Base-by-base conservation (phyloP, 1,284 basidiomycete genomes). In the Melampsora larici-populina region DNA sequence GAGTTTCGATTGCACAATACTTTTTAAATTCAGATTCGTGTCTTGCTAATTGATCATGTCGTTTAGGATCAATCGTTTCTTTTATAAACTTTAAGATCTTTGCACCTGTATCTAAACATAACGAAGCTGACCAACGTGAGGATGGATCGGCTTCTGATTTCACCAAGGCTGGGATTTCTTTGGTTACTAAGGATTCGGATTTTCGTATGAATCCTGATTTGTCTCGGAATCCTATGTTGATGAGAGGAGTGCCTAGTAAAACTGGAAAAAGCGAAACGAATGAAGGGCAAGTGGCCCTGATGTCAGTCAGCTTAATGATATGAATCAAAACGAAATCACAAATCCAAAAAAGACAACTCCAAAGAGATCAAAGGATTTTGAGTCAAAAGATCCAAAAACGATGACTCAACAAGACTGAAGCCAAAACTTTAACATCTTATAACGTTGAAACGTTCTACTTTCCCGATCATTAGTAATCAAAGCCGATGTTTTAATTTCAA, bases 401-500 rank as follows among this genome's bases (percentile, higher is more conserved):
- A n/a, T n/a, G n/a, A 21, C 17, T 49, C 60, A 29, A 77, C 74
- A 77, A 31, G 74, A 77, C 70, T 77, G 74, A 5, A 77, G 48
- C 66, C 67, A 77, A 49, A 77, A 77, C 58, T 77, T 77, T 5
- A 69, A 58, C 67, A 77, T 63, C 43, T 77, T 77, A 48, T 43
- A 70, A 5, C 67, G 51, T 46, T 70, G 24, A 7, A 70, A 29
- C 3, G 26, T 77, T 24, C 51, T 51, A 13, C 60, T 13, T 31
- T 77, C 55, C 8, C 74, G 66, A 21, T 77, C 74, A 8, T 31
- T 46, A 26, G 67, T 36, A 9, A 58, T 51, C 18, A 24, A 24
- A 24, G 60, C 46, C 11, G 31, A 26, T 2, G 66, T 70, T 70
- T 77, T 77, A 29, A 77, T 63, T 65, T 77, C 74, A 33, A 77